Conservation (phyloP, 768 basidiomycete species). For the Leucosporidium scottii region DNA sequence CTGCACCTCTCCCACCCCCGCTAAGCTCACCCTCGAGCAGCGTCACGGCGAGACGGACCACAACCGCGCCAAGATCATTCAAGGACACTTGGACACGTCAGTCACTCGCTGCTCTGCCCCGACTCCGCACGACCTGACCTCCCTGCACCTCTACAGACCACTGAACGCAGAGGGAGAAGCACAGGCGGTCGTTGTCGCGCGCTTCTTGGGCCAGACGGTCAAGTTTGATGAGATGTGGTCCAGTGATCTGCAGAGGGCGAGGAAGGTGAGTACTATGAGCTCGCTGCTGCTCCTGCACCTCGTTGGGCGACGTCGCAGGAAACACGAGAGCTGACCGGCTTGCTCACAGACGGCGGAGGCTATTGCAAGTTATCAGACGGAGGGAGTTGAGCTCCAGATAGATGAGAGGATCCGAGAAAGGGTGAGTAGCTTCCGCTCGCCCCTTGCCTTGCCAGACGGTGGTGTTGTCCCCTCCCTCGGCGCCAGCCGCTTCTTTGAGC, state of each 20-base stretch:
- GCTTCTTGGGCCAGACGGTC: conserved; percentile 1
- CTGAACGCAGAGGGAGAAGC: conserved; percentile 38
- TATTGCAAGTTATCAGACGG: conserved; percentile 7
- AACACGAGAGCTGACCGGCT: neutral
- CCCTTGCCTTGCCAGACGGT: no score
- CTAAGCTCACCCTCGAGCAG: neutral
- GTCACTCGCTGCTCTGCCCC: conserved; percentile 30
- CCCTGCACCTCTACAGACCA: conserved; percentile 36
- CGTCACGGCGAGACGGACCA: conserved; percentile 28
- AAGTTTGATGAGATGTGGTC: conserved; percentile 13
- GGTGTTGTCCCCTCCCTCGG: neutral
- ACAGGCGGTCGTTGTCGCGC: conserved; percentile 35
- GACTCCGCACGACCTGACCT: neutral
- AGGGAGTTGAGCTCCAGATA: neutral
- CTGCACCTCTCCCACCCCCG: no score
- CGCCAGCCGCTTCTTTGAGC: no score
- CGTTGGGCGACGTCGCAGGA: neutral
- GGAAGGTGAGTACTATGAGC: neutral
- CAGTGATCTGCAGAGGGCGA: conserved; percentile 22
- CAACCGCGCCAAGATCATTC: conserved; percentile 37
- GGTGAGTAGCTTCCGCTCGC: conserved; percentile 12
- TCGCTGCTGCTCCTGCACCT: neutral
- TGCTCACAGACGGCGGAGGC: conserved; percentile 18
- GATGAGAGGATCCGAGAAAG: conserved; percentile 31
- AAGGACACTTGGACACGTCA: conserved; percentile 41